Percentiles rank a stretch among this genome's conserved stretches.
Evolutionary conservation across 1,139 yeast species (phyloP).

Genomic region (Saccharomycopsis crataegensis): DNA sequence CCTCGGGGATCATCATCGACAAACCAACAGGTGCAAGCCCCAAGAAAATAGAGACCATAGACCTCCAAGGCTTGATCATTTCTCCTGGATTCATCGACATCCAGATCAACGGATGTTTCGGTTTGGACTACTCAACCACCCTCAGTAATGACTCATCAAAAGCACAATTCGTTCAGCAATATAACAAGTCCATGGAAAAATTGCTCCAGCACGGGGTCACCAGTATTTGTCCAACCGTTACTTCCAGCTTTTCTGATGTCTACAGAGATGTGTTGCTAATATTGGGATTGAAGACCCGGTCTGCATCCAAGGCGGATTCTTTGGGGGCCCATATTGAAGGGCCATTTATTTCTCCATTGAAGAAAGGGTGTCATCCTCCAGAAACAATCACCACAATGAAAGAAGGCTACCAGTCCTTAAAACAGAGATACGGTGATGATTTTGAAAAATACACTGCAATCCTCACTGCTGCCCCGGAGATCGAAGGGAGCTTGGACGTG

Average conservation of each 20-base stretch:
- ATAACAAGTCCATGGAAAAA: constrained; percentile 41
- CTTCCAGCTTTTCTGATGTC: constrained; percentile 47
- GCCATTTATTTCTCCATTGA: constrained; percentile 47
- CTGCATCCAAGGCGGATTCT: constrained; percentile 39
- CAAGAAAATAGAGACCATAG: constrained; percentile 30
- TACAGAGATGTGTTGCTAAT: constrained; percentile 45
- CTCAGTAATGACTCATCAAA: constrained; percentile 32
- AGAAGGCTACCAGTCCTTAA: constrained; percentile 28
- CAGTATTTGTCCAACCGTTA: constrained; percentile 52
- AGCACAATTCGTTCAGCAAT: constrained; percentile 30
- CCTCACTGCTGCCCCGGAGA: constrained; percentile 56
- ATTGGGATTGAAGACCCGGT: constrained; percentile 32
- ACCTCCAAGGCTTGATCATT: constrained; percentile 41
- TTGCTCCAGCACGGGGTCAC: constrained; percentile 52
- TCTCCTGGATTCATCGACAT: constrained; percentile 59
- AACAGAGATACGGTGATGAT: neutral
- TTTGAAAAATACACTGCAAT: constrained; percentile 7
- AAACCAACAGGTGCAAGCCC: constrained; percentile 24
- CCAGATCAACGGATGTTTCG: constrained; percentile 57
- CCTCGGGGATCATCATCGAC: constrained; percentile 37
- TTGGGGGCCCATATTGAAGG: constrained; percentile 64
- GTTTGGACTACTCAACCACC: constrained; percentile 44
- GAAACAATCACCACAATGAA: constrained; percentile 47
- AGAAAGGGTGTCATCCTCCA: constrained; percentile 58
- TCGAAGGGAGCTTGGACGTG: constrained; percentile 44